phyloP scores from a whole-genome alignment of 2,329 filamentous ascomycete genomes.

The Aspergillus ibericus region DNA sequence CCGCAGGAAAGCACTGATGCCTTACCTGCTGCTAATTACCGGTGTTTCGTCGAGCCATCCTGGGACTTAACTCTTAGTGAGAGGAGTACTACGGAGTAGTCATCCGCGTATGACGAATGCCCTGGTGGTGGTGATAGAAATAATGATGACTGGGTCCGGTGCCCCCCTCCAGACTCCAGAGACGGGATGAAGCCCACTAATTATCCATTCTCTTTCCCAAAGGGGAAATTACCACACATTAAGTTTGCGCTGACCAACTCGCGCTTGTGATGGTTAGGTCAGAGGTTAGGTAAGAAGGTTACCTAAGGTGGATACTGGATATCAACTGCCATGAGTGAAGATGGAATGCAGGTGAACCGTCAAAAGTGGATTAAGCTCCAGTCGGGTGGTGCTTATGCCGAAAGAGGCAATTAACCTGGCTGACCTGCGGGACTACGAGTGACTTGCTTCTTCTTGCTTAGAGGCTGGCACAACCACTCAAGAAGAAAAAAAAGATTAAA shows the following conservation, averaged over 20 bases:
- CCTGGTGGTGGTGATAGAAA: background rate
- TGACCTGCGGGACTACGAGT: background rate
- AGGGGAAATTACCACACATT: background rate
- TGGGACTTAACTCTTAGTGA: background rate
- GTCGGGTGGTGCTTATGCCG: background rate
- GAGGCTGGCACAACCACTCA: background rate
- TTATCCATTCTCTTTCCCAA: background rate
- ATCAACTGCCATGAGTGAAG: background rate
- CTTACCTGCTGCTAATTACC: slow-evolving; percentile 14
- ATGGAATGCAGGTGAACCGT: slow-evolving; percentile 2
- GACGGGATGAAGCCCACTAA: background rate
- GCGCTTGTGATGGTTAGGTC: no score
- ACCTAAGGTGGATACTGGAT: background rate
- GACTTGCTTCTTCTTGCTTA: background rate
- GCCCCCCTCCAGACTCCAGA: no score
- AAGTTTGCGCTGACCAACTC: background rate
- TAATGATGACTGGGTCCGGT: no score
- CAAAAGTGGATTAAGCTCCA: slow-evolving; percentile 1
- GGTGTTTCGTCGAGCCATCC: slow-evolving; percentile 1
- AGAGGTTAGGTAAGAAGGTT: background rate
- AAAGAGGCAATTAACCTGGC: background rate
- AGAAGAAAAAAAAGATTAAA: background rate
- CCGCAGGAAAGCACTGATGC: slow-evolving; percentile 17
- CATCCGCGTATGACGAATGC: background rate
- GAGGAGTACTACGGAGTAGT: background rate